Evolutionary conservation across 495 filamentous ascomycete genomes (phyloP).

Genomic region (Articulospora tetracladia): DNA sequence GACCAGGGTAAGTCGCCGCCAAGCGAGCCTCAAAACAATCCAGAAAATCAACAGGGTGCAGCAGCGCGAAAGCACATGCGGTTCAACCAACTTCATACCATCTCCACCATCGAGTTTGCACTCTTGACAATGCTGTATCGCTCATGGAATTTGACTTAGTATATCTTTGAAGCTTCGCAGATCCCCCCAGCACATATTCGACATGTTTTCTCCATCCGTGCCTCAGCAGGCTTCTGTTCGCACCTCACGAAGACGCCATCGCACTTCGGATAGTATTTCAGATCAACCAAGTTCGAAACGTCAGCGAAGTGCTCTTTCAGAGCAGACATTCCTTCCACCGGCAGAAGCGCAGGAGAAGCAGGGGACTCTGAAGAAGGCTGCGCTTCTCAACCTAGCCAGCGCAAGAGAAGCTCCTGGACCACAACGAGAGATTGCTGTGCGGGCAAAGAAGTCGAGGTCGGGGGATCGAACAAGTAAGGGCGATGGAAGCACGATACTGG

Average conservation of each 20-base stretch:
- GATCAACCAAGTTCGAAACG: conserved; percentile 69
- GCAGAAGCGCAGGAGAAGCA: conserved; percentile 41
- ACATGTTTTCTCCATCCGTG: conserved; percentile 25
- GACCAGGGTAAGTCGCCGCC: neutral
- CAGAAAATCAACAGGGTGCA: neutral
- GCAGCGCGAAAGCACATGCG: neutral
- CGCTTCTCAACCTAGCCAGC: conserved; percentile 39
- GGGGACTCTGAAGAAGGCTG: conserved; percentile 32
- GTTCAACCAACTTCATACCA: neutral
- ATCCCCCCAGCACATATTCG: neutral
- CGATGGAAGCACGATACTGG: conserved; percentile 61
- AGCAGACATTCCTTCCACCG: conserved; percentile 46
- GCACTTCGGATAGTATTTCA: conserved; percentile 58
- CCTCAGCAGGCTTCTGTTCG: conserved; percentile 43
- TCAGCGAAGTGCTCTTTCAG: conserved; percentile 58
- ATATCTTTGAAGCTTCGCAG: neutral
- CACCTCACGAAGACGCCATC: conserved; percentile 60
- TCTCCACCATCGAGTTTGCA: neutral
- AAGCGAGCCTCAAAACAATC: neutral
- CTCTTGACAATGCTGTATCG: neutral
- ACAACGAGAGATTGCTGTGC: conserved; percentile 54
- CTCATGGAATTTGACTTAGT: neutral
- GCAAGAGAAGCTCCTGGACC: conserved; percentile 34
- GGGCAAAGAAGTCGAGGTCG: conserved; percentile 53
- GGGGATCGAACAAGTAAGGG: conserved; percentile 49